Evolutionary conservation across 805 yeast genomes (phyloP), one percentile per base, ranked within the genome.

Genomic region (Pichia gijzeniarum): DNA sequence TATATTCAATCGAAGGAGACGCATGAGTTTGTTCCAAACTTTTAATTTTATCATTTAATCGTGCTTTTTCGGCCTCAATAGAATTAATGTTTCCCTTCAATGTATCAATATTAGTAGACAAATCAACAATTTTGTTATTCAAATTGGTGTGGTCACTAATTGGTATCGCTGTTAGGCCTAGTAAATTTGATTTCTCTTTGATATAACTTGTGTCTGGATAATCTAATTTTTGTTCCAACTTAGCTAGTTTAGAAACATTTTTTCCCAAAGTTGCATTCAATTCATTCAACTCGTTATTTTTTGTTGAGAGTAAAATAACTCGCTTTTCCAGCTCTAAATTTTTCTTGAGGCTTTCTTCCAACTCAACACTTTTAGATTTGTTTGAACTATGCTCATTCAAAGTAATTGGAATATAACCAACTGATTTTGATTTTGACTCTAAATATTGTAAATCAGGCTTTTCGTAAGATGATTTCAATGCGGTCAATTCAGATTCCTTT

Each of bases 1-100:
- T 37, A 39, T 62, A 63, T 5, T 60, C 67, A 5, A 40, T 35
- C 8, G 62, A 47, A 14, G 67, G 67, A 3, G 57, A 40, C 3
- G 45, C 20, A 14, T 44, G 44, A 8, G 35, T 12, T 2, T 28
- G n/a, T 19, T 47, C 48, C 13, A 50, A 34, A 9, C 21, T 31
- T 32, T 40, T 30, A 20, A 33, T 30, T 27, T 47, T 47, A 38
- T 48, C 46, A 30, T 27, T 32, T 5, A 44, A 25, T 22, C 21
- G 30, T 13, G 13, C 21, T 22, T 43, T 41, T 9, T 48, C 44
- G 16, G 21, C 14, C 17, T 50, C 45, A 5, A 50, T 32, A 2
- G 36, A 37, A 1, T 38, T 40, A 13, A 34, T 27, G 16, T 41
- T 40, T 12, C 38, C 9, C 31, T 41, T 38, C 12, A 53, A 48